Evolutionary conservation across 2,329 filamentous ascomycete genomes (phyloP), one percentile per base, ranked within the genome.

Genomic region (Verticillium nubilum): DNA sequence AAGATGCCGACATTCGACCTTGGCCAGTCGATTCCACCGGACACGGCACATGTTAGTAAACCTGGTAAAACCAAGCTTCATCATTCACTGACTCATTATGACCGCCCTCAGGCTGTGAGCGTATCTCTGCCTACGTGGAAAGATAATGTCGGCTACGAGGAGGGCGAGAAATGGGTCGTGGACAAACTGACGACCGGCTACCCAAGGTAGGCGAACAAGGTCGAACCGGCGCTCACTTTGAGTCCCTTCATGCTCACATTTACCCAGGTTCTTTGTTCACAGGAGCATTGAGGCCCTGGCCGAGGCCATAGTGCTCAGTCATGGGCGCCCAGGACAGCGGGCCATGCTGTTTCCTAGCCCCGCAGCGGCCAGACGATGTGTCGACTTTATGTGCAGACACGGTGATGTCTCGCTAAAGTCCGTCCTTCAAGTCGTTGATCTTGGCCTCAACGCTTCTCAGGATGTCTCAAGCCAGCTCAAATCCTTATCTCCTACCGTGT

Each of bases 71-170:
- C 12, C 7, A 25, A 19, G 5, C 47, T 17, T 17, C 13, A 42
- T 31, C 29, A n/a, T 37, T 37, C 31, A 25, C 35, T 42, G 25
- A 27, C 27, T 52, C 31, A 28, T 23, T 59, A 19, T 50, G 10
- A 35, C 15, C 23, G 23, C 5, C 37, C 55, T 56, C 58, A 97
- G 93, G 95, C 94, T 64, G 91, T 98, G 65, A 98, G 94, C 73
- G 94, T 98, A 50, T 98, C 95, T 17, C 79, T 99, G 27, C 95
- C 95, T 42, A 96, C 92, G 76, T 99, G 95, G 95, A 83, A 82
- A 65, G 82, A 92, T 65, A 98, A 96, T 68, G 81, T 99, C 42
- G 94, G 86, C 47, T 99, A 99, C 70, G 95, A 99, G 73, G 92
- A 99, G 74, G 94, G 92, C 56, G 84, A 96, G 71, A 79, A 87